These are phyloP conservation scores for Chlamydomonas asymmetrica DNA, from an alignment of 139 green algal species.

Conservation along the genomic window DNA sequence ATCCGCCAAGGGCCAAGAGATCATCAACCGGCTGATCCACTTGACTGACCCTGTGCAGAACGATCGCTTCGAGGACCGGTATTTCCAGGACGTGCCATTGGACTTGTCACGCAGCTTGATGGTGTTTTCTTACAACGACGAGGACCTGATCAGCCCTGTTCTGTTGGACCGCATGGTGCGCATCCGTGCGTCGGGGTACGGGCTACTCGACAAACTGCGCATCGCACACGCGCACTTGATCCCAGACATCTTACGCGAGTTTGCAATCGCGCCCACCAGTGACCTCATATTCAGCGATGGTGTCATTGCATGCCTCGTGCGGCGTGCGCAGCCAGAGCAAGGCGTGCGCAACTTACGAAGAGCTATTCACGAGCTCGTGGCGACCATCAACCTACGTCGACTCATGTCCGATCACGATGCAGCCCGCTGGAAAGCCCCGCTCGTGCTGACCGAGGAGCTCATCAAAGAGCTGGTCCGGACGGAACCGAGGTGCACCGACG, in stretches of 20 bases:
- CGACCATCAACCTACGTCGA: background rate
- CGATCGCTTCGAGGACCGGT: slow-evolving; percentile 1
- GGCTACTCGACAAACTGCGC: background rate
- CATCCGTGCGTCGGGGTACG: background rate
- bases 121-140: slow-evolving; percentile 12
- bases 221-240: background rate
- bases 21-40: slow-evolving; percentile 15
- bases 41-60: slow-evolving; percentile 7
- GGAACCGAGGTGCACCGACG: no score
- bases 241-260: background rate
- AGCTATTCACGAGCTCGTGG: background rate
- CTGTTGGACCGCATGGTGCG: slow-evolving; percentile 5
- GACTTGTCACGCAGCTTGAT: slow-evolving; percentile 4
- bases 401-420: background rate
- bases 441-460: background rate
- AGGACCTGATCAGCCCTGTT: slow-evolving; percentile 1
- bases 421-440: background rate
- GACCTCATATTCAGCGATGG: background rate
- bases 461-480: no score
- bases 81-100: background rate
- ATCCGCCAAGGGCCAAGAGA: background rate
- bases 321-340: background rate
- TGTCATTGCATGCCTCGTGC: background rate
- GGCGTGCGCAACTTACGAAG: background rate
- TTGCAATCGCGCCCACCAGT: background rate